These are phyloP conservation scores for Candida peoriensis DNA, from an alignment of 805 yeast species.

Conservation along the genomic window DNA sequence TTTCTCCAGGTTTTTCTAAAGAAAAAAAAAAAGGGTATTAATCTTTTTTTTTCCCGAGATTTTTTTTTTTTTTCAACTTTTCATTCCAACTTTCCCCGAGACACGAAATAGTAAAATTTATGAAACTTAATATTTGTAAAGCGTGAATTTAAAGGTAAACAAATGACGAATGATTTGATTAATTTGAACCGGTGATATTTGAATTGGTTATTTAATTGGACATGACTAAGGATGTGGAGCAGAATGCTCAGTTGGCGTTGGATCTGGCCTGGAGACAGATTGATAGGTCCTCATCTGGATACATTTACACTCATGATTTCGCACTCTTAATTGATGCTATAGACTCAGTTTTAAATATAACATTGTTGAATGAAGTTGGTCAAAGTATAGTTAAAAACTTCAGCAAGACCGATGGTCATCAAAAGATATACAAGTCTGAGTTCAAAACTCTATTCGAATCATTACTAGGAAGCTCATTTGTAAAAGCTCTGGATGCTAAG, in stretches of 20 bases:
- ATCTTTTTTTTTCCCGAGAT: too few species aligned
- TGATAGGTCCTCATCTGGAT: conserved; percentile 12
- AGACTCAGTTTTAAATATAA: conserved; percentile 15
- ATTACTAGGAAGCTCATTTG: conserved; percentile 28
- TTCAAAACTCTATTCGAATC: conserved; percentile 27
- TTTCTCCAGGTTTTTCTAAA: too few species aligned
- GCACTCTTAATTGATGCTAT: conserved; percentile 18
- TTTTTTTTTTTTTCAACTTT: too few species aligned
- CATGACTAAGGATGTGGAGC: too few species aligned
- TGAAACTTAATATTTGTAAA: too few species aligned
- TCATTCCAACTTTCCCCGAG: too few species aligned
- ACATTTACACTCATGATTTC: conserved; percentile 18
- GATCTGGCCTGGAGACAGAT: conserved; percentile 22
- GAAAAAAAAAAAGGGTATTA: too few species aligned
- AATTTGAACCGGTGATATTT: too few species aligned
- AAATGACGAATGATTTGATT: too few species aligned
- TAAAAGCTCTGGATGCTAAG: conserved; percentile 21
- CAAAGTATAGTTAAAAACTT: conserved; percentile 24
- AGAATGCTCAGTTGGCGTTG: conserved; percentile 6
- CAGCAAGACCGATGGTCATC: conserved; percentile 24
- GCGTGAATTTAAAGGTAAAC: too few species aligned
- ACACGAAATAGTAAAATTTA: too few species aligned
- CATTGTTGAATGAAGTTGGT: conserved; percentile 25
- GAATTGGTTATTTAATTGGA: too few species aligned
- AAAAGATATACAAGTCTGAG: conserved; percentile 28